Evolutionary conservation across 176 grass and related monocot genomes (phyloP).

Genomic region (Echinochloa phyllopogon): DNA sequence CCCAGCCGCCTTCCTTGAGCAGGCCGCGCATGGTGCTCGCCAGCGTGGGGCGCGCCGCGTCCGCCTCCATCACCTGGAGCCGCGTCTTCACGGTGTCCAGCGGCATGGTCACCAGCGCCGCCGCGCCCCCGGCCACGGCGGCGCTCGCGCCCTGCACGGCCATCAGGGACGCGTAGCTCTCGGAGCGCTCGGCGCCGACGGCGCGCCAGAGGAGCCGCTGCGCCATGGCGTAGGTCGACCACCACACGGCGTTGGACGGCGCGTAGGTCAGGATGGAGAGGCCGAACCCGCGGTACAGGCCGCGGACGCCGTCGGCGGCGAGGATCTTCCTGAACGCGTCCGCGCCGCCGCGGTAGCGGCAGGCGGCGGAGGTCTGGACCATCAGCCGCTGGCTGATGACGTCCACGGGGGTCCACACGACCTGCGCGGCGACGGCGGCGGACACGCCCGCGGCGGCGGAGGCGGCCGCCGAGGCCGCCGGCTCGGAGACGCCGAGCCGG

Average conservation of each 20-base stretch:
- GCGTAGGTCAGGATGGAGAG: slow-evolving; percentile 96
- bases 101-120: slow-evolving; percentile 92
- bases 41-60: slow-evolving; percentile 50
- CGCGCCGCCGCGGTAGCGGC: slow-evolving; percentile 67
- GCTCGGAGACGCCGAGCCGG: slow-evolving; percentile 69
- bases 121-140: slow-evolving; percentile 65
- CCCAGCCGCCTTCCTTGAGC: slow-evolving; percentile 83
- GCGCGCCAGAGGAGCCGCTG: slow-evolving; percentile 75
- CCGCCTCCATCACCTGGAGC: slow-evolving; percentile 84
- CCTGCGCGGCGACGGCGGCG: slow-evolving; percentile 85
- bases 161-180: slow-evolving; percentile 56
- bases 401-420: slow-evolving; percentile 94
- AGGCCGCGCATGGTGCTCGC: slow-evolving; percentile 66
- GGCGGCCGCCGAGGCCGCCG: slow-evolving; percentile 66
- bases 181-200: slow-evolving; percentile 48
- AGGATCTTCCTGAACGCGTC: slow-evolving; percentile 84
- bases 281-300: slow-evolving; percentile 94
- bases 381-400: slow-evolving; percentile 95
- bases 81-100: slow-evolving; percentile 97
- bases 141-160: slow-evolving; percentile 91
- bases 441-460: slow-evolving; percentile 72
- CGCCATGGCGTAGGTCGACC: slow-evolving; percentile 82
- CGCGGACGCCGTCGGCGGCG: slow-evolving; percentile 65
- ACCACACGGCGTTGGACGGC: slow-evolving; percentile 97
- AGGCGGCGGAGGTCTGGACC: slow-evolving; percentile 58